Evolutionary conservation across 2,329 filamentous ascomycete genomes (phyloP), one percentile per base, ranked within the genome.

Genomic region (Pseudogymnoascus destructans): DNA sequence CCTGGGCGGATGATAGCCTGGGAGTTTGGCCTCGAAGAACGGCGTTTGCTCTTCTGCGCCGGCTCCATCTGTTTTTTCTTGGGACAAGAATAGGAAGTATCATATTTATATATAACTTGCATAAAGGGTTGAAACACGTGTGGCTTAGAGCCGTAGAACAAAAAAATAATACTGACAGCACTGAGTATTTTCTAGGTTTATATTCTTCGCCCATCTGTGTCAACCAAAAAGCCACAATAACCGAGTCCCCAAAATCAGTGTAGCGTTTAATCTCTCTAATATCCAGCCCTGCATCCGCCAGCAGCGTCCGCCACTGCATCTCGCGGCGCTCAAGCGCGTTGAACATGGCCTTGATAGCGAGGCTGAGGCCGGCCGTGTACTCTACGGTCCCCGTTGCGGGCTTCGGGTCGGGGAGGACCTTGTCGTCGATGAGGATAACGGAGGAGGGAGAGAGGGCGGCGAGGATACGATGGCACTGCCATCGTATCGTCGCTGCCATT

Each of bases 321-420:
- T 66, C 63, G 1, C 61, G 61, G 11, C 66, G 60, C 59, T 67
- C 66, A 57, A 63, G 57, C 2, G 62, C 59, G 52, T 67, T 63
- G 46, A 67, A 67, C 59, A 68, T 62, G 33, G 58, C 59, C 57
- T 63, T 61, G 64, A 68, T 67, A 6, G 58, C 60, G 15, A 69
- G 57, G 52, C 63, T 64, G 35, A 68, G 33, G 1, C 49, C 61
- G 3, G 64, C 62, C 4, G 58, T 63, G 59, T 66, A 46, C 40
- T 46, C 40, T 10, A 66, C 58, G 63, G 63, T 25, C 19, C 40
- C 40, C 19, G 19, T 46, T n/a, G 11, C 40, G 19, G 40, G 40
- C 13, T 46, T 46, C 2, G 11, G 11, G 21, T 46, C 40, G 21
- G 40, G 40, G 7, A 46, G 21, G 13, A 46, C 21, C 21, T 46